Conservation (phyloP, 805 yeast genomes). For the Candida ortonii region DNA sequence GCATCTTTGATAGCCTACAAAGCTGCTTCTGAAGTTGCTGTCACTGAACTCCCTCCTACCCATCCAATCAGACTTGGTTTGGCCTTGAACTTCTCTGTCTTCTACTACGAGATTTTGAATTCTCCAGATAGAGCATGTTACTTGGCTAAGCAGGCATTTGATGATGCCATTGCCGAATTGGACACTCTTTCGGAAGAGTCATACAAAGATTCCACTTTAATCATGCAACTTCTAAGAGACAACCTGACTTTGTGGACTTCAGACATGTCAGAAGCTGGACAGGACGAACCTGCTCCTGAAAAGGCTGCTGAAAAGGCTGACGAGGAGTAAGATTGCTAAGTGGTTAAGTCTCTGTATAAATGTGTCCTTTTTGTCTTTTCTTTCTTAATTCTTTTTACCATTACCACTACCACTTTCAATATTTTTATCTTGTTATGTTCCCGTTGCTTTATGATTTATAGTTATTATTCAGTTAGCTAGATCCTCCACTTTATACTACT, state of each 20-base stretch:
- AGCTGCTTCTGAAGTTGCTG: constrained; percentile 95
- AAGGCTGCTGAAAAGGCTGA: constrained; percentile 32
- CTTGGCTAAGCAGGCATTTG: constrained; percentile 98
- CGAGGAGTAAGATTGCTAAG: constrained; percentile 26
- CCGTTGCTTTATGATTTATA: constrained; percentile 25
- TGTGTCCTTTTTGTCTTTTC: constrained; percentile 15
- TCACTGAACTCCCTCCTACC: constrained; percentile 95
- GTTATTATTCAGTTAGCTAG: constrained; percentile 21
- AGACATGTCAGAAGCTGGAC: constrained; percentile 83
- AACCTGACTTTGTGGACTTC: constrained; percentile 97
- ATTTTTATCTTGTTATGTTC: constrained; percentile 15
- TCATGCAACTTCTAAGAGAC: constrained; percentile 98
- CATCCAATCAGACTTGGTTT: constrained; percentile 98
- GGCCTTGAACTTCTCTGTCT: constrained; percentile 96
- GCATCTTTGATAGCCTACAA: constrained; percentile 92
- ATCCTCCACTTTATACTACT: constrained; percentile 13
- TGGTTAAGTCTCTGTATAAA: constrained; percentile 23
- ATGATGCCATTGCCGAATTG: constrained; percentile 97
- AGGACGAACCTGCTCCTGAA: constrained; percentile 48
- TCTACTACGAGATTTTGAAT: constrained; percentile 96
- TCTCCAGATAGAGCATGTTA: constrained; percentile 99
- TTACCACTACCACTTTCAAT: too few relatives aligned
- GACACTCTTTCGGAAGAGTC: constrained; percentile 97
- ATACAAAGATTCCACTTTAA: constrained; percentile 96
- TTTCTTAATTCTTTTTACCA: too few relatives aligned